phyloP scores from a whole-genome alignment of 257 asterid genomes.

The Solanum clarkiae region DNA sequence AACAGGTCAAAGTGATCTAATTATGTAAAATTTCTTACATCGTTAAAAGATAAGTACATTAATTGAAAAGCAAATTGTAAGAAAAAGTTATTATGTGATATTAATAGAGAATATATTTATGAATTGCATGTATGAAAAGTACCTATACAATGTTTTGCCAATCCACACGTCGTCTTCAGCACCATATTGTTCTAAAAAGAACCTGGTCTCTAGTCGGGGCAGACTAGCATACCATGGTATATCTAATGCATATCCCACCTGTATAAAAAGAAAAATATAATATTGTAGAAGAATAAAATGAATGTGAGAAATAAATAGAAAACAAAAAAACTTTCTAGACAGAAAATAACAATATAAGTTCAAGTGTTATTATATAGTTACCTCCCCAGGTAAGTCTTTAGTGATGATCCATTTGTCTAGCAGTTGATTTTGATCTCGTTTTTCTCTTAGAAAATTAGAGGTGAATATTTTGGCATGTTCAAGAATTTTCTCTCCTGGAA shows the following conservation, averaged over 20 bases:
- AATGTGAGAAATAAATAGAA: not conserved
- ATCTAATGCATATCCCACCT: slow-evolving; percentile 76
- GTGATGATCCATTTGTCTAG: slow-evolving; percentile 88
- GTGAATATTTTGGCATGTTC: slow-evolving; percentile 36
- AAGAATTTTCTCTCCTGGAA: slow-evolving; percentile 51
- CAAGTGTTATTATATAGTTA: slow-evolving; percentile 1
- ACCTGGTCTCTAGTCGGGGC: slow-evolving; percentile 70
- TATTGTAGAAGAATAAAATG: not conserved
- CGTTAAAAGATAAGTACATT: too few species aligned
- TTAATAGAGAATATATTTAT: not conserved
- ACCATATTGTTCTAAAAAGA: slow-evolving; percentile 69
- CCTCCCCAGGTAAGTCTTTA: slow-evolving; percentile 93
- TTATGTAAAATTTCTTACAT: not conserved
- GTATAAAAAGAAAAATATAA: not conserved
- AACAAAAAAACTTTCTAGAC: too few species aligned
- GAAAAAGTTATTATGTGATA: not conserved
- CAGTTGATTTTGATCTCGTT: slow-evolving; percentile 39
- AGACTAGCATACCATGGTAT: slow-evolving; percentile 72
- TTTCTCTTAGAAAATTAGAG: slow-evolving; percentile 27
- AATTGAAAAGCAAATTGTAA: not conserved
- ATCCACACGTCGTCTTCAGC: slow-evolving; percentile 94
- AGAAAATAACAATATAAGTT: not conserved
- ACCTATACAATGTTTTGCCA: slow-evolving; percentile 90
- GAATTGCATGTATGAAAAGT: not conserved
- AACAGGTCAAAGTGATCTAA: not conserved